phyloP scores from a whole-genome alignment of 768 basidiomycete genomes.

The Cystobasidium onofrii region DNA sequence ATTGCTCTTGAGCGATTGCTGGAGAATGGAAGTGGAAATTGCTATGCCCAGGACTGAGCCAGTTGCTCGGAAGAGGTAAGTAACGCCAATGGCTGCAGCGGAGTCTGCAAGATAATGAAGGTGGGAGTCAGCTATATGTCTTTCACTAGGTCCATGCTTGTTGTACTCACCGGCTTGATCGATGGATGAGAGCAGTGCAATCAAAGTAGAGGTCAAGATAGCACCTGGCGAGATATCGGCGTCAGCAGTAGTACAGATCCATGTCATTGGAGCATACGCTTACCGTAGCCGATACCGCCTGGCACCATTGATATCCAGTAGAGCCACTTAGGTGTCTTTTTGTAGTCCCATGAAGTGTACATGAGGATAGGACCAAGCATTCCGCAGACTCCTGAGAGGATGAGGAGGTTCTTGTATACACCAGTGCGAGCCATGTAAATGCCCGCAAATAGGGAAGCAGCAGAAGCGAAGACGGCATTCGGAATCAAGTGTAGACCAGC shows the following conservation, averaged over 20 bases:
- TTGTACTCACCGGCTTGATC: conserved; percentile 18
- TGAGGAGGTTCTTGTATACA: conserved; percentile 33
- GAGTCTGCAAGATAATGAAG: neutral
- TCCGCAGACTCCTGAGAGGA: conserved; percentile 28
- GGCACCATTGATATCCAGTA: conserved; percentile 38
- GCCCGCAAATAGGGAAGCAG: conserved; percentile 36
- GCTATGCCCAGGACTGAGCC: conserved; percentile 37
- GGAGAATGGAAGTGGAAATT: conserved; percentile 35
- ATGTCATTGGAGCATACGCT: neutral
- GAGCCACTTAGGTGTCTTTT: neutral
- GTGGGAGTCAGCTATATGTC: neutral
- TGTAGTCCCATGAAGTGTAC: conserved; percentile 32
- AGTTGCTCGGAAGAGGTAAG: conserved; percentile 36
- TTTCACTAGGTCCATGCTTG: too few species aligned
- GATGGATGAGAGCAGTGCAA: conserved; percentile 35
- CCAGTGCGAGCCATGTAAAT: conserved; percentile 37
- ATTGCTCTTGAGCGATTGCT: conserved; percentile 35
- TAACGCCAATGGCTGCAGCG: conserved; percentile 30
- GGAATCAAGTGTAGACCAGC: conserved; percentile 38
- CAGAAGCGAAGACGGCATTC: conserved; percentile 38
- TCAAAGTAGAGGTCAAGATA: conserved; percentile 34
- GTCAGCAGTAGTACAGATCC: too few species aligned
- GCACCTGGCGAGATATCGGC: conserved; percentile 14
- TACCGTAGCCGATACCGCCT: conserved; percentile 21
- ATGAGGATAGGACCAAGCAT: conserved; percentile 34